Conservation (phyloP, 2,329 filamentous ascomycete genomes). For the Colletotrichum sp. region DNA sequence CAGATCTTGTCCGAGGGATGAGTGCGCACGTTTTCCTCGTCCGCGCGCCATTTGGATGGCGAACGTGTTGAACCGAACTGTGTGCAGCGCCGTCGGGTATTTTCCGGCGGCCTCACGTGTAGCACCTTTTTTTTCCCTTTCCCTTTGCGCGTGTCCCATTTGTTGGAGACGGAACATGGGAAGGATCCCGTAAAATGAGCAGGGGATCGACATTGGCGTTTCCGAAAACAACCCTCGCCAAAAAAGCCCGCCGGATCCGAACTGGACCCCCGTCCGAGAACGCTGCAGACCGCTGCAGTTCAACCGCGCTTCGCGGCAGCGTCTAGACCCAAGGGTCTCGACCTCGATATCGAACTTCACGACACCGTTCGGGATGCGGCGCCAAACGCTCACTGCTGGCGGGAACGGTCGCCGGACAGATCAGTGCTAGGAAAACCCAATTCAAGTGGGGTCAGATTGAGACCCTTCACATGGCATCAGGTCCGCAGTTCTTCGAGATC, state of each 20-base stretch:
- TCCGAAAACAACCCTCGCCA: neutral
- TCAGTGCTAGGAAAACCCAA: neutral
- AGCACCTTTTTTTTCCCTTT: neutral
- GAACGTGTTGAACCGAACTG: neutral
- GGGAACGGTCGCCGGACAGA: neutral
- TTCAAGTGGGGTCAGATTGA: neutral
- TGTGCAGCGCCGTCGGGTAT: neutral
- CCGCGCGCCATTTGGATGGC: neutral
- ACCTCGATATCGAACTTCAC: neutral
- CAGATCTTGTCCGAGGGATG: neutral
- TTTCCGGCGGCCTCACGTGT: neutral
- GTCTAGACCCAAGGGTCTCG: neutral
- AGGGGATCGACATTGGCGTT: conserved; percentile 2
- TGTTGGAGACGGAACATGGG: neutral
- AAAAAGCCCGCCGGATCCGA: conserved; percentile 11
- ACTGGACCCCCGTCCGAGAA: neutral
- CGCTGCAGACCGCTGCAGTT: neutral
- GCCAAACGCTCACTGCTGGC: neutral
- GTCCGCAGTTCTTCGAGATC: neutral
- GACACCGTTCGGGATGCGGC: neutral
- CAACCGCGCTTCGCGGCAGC: conserved; percentile 2
- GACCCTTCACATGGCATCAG: neutral
- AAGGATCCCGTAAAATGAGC: neutral
- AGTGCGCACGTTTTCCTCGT: neutral
- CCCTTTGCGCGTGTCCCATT: neutral